Percentiles rank a stretch among this genome's conserved stretches.
Evolutionary conservation across 2,329 filamentous ascomycete species (phyloP).

Genomic region (Aspergillus neotritici): DNA sequence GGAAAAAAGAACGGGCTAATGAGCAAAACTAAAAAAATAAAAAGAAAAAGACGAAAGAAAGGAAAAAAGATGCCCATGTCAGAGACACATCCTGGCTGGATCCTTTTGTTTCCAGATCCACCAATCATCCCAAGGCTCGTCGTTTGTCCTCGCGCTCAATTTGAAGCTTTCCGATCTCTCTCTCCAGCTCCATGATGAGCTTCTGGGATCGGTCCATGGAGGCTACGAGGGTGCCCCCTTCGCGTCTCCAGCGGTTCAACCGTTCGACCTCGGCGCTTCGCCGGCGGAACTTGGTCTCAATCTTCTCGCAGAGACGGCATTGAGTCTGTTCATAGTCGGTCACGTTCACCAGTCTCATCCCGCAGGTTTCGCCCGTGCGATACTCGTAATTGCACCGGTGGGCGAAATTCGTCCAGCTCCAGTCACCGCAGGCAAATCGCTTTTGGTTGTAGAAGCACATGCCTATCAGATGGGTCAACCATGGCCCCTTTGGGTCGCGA

Average conservation of each 20-base stretch:
- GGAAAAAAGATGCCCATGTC: conserved; percentile 3
- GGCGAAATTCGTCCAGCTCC: conserved; percentile 90
- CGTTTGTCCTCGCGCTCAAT: conserved; percentile 48
- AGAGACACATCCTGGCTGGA: conserved; percentile 6
- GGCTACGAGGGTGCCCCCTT: conserved; percentile 57
- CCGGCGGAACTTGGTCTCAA: conserved; percentile 75
- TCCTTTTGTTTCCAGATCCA: conserved; percentile 5
- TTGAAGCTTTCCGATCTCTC: conserved; percentile 62
- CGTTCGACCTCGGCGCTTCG: conserved; percentile 68
- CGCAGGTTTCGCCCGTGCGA: conserved; percentile 92
- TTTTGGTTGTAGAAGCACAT: conserved; percentile 98
- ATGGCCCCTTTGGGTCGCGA: conserved; percentile 15
- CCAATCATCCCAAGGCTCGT: conserved; percentile 22
- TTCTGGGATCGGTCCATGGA: conserved; percentile 63
- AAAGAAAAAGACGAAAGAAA: conserved; percentile 12
- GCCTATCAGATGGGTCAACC: conserved; percentile 36
- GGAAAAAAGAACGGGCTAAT: conserved; percentile 6
- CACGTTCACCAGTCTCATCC: conserved; percentile 79
- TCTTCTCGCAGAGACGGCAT: conserved; percentile 84
- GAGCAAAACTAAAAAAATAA: conserved; percentile 6
- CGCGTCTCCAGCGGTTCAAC: conserved; percentile 68
- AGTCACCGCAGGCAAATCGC: conserved; percentile 79
- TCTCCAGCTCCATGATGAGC: conserved; percentile 65
- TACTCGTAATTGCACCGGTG: conserved; percentile 93
- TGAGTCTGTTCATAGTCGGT: conserved; percentile 59